Conservation (phyloP, 2,329 filamentous ascomycete species). For the Sclerotinia sclerotiorum region DNA sequence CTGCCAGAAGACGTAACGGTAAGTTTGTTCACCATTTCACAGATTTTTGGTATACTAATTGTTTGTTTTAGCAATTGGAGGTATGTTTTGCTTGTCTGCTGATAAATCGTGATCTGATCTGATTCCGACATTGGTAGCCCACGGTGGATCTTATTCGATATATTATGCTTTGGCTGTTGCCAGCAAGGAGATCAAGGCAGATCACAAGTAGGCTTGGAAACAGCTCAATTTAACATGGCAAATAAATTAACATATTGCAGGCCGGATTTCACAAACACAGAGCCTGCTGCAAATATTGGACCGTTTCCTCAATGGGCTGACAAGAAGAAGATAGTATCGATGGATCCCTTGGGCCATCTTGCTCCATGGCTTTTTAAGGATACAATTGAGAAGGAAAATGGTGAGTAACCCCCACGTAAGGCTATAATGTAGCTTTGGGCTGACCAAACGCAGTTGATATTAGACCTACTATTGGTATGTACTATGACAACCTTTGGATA, state of each 20-base stretch:
- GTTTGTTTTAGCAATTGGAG: conserved; percentile 53
- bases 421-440: conserved; percentile 17
- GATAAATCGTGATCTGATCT: conserved; percentile 11
- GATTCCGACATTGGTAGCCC: conserved; percentile 48
- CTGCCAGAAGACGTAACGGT: conserved; percentile 81
- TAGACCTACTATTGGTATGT: conserved; percentile 41
- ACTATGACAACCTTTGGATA: not conserved
- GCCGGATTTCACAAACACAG: conserved; percentile 78
- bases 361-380: conserved; percentile 81
- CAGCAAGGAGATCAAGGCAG: conserved; percentile 79
- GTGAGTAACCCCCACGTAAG: conserved; percentile 42
- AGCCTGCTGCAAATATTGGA: conserved; percentile 86
- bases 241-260: conserved; percentile 34
- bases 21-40: conserved; percentile 37
- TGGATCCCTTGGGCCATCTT: conserved; percentile 93
- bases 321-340: conserved; percentile 91
- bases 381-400: conserved; percentile 71
- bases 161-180: conserved; percentile 93
- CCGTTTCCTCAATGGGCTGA: conserved; percentile 89
- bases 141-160: conserved; percentile 91
- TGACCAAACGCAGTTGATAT: conserved; percentile 41
- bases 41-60: conserved; percentile 30
- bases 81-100: conserved; percentile 43
- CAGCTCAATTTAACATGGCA: not conserved
- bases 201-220: conserved; percentile 60